Conservation (phyloP, 1,284 basidiomycete genomes). For the Vanrija sp. region DNA sequence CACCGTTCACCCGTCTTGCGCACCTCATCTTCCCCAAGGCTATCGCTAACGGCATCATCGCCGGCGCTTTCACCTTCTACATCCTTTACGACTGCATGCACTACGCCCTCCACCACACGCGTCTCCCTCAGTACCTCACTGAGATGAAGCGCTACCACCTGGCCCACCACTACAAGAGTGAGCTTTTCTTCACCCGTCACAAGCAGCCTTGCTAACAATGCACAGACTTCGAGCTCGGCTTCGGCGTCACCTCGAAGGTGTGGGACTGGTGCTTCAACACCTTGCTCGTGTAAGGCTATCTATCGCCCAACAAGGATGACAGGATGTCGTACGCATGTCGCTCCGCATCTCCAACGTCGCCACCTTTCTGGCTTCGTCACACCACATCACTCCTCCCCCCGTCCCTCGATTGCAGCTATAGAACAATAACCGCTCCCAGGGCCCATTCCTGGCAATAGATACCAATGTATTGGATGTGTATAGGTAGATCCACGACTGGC, state of each 20-base stretch:
- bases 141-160: conserved; percentile 98
- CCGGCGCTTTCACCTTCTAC: conserved; percentile 88
- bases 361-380: no score
- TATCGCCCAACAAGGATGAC: no score
- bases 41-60: conserved; percentile 88
- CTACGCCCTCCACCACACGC: conserved; percentile 86
- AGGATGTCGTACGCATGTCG: no score
- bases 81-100: conserved; percentile 88
- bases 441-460: no score
- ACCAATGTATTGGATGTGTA: no score
- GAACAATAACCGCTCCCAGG: no score
- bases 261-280: conserved; percentile 95
- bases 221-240: conserved; percentile 88
- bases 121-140: conserved; percentile 77
- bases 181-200: conserved; percentile 18
- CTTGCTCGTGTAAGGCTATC: conserved; percentile 50
- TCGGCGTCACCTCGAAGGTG: conserved; percentile 90
- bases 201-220: conserved; percentile 6
- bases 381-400: no score
- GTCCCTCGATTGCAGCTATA: no score
- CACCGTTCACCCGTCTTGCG: conserved; percentile 84
- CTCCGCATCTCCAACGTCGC: no score
- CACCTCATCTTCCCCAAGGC: conserved; percentile 77
- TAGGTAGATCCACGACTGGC: no score
- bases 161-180: conserved; percentile 90